Conservation (phyloP, 1,284 basidiomycete genomes). For the Microbotryum scabiosae region DNA sequence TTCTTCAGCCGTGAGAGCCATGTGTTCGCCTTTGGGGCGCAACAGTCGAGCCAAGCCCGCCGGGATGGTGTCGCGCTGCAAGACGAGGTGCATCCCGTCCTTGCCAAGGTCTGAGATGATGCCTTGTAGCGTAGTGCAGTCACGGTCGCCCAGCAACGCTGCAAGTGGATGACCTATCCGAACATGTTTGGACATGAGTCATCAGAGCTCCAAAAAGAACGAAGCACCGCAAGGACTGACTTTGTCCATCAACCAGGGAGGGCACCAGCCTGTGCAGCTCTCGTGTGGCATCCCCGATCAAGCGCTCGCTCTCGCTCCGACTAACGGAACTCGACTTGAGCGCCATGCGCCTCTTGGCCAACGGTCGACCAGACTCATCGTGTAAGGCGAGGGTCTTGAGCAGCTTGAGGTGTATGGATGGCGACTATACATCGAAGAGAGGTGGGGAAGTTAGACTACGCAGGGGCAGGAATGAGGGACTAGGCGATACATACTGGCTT, state of each 20-base stretch:
- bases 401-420: constrained; percentile 20
- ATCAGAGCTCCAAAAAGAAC: no score
- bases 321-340: neutral
- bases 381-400: constrained; percentile 11
- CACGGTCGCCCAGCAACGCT: neutral
- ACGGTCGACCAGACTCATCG: neutral
- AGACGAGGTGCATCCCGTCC: constrained; percentile 12
- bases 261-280: neutral
- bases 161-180: neutral
- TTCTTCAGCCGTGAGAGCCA: constrained; percentile 3
- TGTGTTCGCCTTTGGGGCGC: neutral
- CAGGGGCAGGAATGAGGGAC: neutral
- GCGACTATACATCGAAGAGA: neutral
- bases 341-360: neutral
- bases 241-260: neutral
- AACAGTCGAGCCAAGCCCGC: constrained; percentile 1
- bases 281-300: constrained; percentile 1
- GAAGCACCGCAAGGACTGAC: neutral
- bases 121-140: neutral
- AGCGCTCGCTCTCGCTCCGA: neutral
- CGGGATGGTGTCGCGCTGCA: constrained; percentile 16
- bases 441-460: neutral
- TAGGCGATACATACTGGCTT: no score
- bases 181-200: neutral
- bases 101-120: neutral